phyloP scores from a whole-genome alignment of 768 basidiomycete species.

The Mrakia frigida region DNA sequence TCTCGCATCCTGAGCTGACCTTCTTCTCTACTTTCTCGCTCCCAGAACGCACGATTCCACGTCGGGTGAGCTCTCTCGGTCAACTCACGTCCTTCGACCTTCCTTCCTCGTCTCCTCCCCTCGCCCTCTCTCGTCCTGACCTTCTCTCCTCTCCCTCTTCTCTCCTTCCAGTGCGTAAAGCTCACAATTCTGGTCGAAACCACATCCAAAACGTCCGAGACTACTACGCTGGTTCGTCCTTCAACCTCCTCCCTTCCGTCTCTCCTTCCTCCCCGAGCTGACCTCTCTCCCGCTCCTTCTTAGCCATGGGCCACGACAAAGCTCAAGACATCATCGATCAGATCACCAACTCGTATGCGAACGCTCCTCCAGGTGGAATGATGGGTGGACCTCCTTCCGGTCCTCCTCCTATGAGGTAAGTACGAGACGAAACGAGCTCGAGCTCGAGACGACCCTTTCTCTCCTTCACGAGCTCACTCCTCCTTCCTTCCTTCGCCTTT shows the following conservation, averaged over 20 bases:
- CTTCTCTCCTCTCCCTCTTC: neutral
- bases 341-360: constrained; percentile 81
- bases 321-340: constrained; percentile 98
- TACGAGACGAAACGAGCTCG: neutral
- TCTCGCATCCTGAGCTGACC: neutral
- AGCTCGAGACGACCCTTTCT: neutral
- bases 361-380: constrained; percentile 23
- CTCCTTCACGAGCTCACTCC: no score
- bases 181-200: constrained; percentile 96
- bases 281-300: neutral
- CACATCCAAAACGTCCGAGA: constrained; percentile 94
- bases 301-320: constrained; percentile 70
- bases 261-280: neutral
- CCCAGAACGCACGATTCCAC: constrained; percentile 76
- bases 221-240: constrained; percentile 79
- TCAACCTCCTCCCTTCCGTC: neutral
- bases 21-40: neutral
- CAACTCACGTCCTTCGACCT: neutral
- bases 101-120: neutral
- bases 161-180: constrained; percentile 70
- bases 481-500: neutral
- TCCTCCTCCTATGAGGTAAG: constrained; percentile 22
- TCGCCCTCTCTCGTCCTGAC: neutral
- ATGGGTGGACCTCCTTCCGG: constrained; percentile 17
- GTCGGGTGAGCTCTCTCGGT: constrained; percentile 56